A percentile compares a stretch with the other conserved stretches of the same genome.
These are phyloP conservation scores for Alternaria novae-zelandiae DNA, from an alignment of 2,329 filamentous ascomycete species.

Conservation along the genomic window DNA sequence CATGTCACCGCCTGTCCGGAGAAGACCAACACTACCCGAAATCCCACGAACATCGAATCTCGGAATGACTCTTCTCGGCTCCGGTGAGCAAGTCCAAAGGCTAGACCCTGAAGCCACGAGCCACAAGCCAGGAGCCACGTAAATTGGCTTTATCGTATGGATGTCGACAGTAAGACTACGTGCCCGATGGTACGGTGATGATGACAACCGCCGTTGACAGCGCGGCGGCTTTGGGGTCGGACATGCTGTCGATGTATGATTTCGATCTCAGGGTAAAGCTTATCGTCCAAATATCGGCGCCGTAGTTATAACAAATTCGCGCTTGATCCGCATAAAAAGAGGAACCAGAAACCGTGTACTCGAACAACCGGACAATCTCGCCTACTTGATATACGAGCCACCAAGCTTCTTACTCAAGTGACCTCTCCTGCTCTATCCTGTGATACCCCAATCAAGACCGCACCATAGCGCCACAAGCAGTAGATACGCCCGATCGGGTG, in stretches of 20 bases:
- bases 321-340: not conserved
- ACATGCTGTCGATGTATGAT: conserved; percentile 5
- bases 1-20: not conserved
- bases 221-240: conserved; percentile 24
- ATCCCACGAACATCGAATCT: too few relatives aligned
- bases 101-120: not conserved
- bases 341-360: not conserved
- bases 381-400: not conserved
- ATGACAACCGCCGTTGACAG: conserved; percentile 25
- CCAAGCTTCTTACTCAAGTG: not conserved
- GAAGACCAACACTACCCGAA: not conserved
- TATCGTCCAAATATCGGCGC: not conserved
- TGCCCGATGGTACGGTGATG: conserved; percentile 20
- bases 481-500: conserved; percentile 16
- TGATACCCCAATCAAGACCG: not conserved
- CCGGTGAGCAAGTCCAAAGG: not conserved
- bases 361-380: not conserved
- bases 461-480: conserved; percentile 5
- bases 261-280: not conserved
- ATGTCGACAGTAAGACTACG: not conserved
- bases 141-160: not conserved
- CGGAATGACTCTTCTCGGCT: not conserved
- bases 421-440: not conserved
- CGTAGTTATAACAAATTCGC: too few relatives aligned
- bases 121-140: not conserved